These are phyloP conservation scores for Exophiala dermatitidis DNA, from an alignment of 2,329 filamentous ascomycete species.

Conservation along the genomic window DNA sequence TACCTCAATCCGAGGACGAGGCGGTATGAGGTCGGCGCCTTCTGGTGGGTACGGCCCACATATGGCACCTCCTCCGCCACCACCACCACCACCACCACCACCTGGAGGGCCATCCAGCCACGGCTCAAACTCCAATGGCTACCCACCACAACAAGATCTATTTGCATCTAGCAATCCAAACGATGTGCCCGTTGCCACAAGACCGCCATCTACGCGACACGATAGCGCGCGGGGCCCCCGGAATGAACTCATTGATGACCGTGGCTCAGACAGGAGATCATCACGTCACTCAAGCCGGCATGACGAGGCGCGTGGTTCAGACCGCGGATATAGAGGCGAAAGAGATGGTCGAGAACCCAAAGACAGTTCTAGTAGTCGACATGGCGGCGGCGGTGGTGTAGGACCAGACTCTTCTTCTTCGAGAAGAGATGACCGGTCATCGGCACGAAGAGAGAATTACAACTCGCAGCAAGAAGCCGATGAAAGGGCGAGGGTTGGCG, in stretches of 20 bases:
- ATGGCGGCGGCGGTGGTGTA: background rate
- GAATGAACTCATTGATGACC: slow-evolving; percentile 14
- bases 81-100: slow-evolving; percentile 24
- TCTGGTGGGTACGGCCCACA: slow-evolving; percentile 4
- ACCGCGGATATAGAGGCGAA: slow-evolving; percentile 15
- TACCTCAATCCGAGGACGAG: slow-evolving; percentile 37
- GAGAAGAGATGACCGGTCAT: slow-evolving; percentile 11
- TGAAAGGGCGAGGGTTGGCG: slow-evolving; percentile 4
- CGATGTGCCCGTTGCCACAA: slow-evolving; percentile 26
- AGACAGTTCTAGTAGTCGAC: slow-evolving; percentile 11
- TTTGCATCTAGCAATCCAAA: slow-evolving; percentile 29
- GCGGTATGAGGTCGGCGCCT: slow-evolving; percentile 29
- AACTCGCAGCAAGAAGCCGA: slow-evolving; percentile 6
- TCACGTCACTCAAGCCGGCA: slow-evolving; percentile 22
- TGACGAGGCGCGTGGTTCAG: slow-evolving; percentile 17
- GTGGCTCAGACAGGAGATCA: slow-evolving; percentile 24
- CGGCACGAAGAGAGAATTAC: slow-evolving; percentile 17
- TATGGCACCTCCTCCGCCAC: slow-evolving; percentile 28
- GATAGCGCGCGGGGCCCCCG: slow-evolving; percentile 20
- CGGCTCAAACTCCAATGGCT: slow-evolving; percentile 27
- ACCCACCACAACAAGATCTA: slow-evolving; percentile 30
- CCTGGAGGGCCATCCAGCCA: slow-evolving; percentile 30
- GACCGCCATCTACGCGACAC: slow-evolving; percentile 20
- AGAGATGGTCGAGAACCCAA: slow-evolving; percentile 18
- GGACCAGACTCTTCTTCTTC: slow-evolving; percentile 3